These are phyloP conservation scores for Schoenoplectus triqueter DNA, from an alignment of 202 grass and related monocot genomes.

Conservation along the genomic window DNA sequence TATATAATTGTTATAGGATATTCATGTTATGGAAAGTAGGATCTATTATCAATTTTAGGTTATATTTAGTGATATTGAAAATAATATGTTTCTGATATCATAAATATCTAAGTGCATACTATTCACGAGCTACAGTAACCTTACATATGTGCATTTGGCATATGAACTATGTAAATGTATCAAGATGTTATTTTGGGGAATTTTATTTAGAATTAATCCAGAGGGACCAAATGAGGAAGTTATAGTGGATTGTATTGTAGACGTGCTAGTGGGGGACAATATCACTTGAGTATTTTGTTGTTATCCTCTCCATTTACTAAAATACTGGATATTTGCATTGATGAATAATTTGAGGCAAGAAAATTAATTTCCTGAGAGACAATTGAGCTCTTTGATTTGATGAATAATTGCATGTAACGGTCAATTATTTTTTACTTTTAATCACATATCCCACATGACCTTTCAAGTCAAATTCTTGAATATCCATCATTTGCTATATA, in stretches of 20 bases:
- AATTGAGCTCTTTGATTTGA: not conserved
- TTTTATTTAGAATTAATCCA: not conserved
- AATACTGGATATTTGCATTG: not conserved
- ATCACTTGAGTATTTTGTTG: constrained; percentile 1
- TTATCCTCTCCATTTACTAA: constrained; percentile 4
- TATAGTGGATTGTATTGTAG: not conserved
- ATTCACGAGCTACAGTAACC: not conserved
- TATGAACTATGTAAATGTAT: not conserved
- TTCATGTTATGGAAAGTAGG: not conserved
- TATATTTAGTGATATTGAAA: not conserved
- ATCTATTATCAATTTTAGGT: constrained; percentile 12
- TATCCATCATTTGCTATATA: constrained; percentile 19
- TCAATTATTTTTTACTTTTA: not conserved
- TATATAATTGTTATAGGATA: not conserved
- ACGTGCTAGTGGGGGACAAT: constrained; percentile 16
- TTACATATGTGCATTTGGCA: not conserved
- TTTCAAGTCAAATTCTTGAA: constrained; percentile 20
- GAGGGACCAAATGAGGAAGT: not conserved
- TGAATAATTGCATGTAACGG: constrained; percentile 12
- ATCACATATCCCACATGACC: constrained; percentile 13
- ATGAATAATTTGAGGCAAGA: not conserved
- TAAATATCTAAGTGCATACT: not conserved
- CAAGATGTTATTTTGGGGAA: not conserved
- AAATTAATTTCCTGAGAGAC: not conserved
- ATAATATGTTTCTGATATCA: not conserved